Evolutionary conservation across 1,284 basidiomycete species (phyloP).

Genomic region (Coriolopsis trogii): DNA sequence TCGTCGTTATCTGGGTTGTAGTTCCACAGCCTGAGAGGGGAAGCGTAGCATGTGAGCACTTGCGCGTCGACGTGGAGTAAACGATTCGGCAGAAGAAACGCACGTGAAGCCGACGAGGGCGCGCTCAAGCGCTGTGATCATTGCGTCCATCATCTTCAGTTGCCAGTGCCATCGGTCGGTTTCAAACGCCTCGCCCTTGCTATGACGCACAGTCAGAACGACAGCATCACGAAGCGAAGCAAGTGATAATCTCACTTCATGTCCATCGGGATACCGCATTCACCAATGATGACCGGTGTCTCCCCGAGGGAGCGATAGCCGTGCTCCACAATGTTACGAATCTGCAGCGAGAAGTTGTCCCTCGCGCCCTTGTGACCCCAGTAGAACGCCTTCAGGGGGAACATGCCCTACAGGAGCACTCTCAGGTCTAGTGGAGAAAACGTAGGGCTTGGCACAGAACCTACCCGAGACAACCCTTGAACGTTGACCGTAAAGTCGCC

Average conservation of each 20-base stretch:
- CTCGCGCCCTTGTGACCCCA: slow-evolving; percentile 83
- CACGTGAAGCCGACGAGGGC: slow-evolving; percentile 82
- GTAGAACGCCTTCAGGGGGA: slow-evolving; percentile 77
- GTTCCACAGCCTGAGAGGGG: slow-evolving; percentile 77
- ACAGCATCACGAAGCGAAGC: background rate
- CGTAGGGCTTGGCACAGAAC: slow-evolving; percentile 21
- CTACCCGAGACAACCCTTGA: slow-evolving; percentile 82
- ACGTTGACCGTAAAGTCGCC: slow-evolving; percentile 88
- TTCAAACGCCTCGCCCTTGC: slow-evolving; percentile 70
- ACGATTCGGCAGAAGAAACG: slow-evolving; percentile 34
- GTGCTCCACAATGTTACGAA: slow-evolving; percentile 75
- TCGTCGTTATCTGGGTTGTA: slow-evolving; percentile 92
- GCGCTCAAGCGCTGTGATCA: slow-evolving; percentile 78
- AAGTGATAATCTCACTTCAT: slow-evolving; percentile 69
- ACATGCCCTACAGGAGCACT: slow-evolving; percentile 71
- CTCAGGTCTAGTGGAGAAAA: background rate
- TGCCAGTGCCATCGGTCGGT: slow-evolving; percentile 84
- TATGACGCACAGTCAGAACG: slow-evolving; percentile 32
- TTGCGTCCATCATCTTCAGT: slow-evolving; percentile 85
- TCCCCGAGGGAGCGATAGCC: slow-evolving; percentile 74
- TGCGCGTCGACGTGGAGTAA: background rate
- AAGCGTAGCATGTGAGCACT: background rate
- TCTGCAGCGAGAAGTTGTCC: slow-evolving; percentile 82
- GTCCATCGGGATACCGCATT: slow-evolving; percentile 93
- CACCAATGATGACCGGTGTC: slow-evolving; percentile 83